A percentile compares a stretch with the other conserved stretches of the same genome.
Evolutionary conservation across 345 rosid genomes (phyloP).

Genomic region (Reutealis trisperma): DNA sequence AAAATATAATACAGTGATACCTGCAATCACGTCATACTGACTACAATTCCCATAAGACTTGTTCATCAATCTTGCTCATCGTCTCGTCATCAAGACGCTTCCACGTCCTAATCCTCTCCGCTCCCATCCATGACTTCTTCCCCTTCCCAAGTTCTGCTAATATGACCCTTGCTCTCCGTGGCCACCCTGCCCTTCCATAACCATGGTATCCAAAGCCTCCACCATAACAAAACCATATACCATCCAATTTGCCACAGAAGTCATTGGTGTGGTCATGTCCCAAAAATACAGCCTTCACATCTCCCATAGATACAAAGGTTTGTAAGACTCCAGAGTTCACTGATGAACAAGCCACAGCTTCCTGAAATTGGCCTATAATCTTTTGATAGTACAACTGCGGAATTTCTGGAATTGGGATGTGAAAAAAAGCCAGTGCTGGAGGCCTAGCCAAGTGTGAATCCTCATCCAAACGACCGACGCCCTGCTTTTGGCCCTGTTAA

Average conservation of each 20-base stretch:
- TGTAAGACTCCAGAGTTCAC: constrained; percentile 67
- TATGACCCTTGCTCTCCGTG: constrained; percentile 74
- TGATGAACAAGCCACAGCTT: constrained; percentile 71
- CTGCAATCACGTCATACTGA: constrained; percentile 8
- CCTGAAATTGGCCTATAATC: constrained; percentile 68
- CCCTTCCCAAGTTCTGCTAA: constrained; percentile 62
- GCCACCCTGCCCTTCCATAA: constrained; percentile 73
- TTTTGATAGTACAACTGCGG: constrained; percentile 55
- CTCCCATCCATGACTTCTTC: constrained; percentile 54
- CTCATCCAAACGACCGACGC: constrained; percentile 21
- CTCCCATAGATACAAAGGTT: constrained; percentile 66
- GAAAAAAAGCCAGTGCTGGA: constrained; percentile 78
- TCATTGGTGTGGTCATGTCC: constrained; percentile 92
- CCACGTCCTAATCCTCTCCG: constrained; percentile 69
- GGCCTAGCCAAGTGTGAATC: constrained; percentile 3
- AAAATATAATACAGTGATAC: neutral
- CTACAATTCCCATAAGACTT: constrained; percentile 59
- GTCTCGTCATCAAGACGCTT: constrained; percentile 74
- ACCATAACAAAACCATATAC: constrained; percentile 90
- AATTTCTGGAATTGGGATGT: constrained; percentile 78
- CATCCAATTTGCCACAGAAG: constrained; percentile 75
- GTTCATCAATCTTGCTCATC: constrained; percentile 72
- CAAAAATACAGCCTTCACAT: constrained; percentile 78
- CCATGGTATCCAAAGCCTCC: constrained; percentile 97
- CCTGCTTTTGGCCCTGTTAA: constrained; percentile 45